A percentile compares a stretch with the other conserved stretches of the same genome.
Evolutionary conservation across 148 eudicot genomes (phyloP).

Genomic region (Nepenthes mirabilis): DNA sequence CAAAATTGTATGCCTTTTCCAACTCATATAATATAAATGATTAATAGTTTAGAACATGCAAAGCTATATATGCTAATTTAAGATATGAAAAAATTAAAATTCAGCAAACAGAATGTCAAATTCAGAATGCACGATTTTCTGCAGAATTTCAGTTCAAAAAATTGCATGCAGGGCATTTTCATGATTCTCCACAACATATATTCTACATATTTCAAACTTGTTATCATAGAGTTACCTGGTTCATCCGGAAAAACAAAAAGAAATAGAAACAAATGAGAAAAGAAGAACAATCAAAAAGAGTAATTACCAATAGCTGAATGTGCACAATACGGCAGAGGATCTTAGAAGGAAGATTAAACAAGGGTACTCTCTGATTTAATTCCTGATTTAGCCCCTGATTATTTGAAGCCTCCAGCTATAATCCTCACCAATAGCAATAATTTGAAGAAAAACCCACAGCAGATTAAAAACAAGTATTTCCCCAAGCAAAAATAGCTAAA

Average conservation of each 20-base stretch:
- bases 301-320: constrained; percentile 49
- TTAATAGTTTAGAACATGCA: too few relatives aligned
- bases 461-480: not conserved
- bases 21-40: too few relatives aligned
- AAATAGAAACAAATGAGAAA: not conserved
- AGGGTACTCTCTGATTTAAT: constrained; percentile 37
- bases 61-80: too few relatives aligned
- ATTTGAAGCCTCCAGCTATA: constrained; percentile 81
- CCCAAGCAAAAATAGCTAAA: not conserved
- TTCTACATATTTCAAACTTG: too few relatives aligned
- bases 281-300: not conserved
- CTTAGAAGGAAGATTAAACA: constrained; percentile 58
- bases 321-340: constrained; percentile 72
- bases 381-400: constrained; percentile 35
- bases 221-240: not conserved
- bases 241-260: constrained; percentile 1
- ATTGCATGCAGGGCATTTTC: too few relatives aligned
- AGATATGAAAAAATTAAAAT: too few relatives aligned
- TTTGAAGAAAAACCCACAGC: not conserved
- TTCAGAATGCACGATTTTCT: too few relatives aligned
- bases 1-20: too few relatives aligned
- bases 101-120: too few relatives aligned
- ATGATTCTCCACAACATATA: too few relatives aligned
- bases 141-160: too few relatives aligned
- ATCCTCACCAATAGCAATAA: not conserved